These are phyloP conservation scores for Trichoderma parareesei DNA, from an alignment of 495 filamentous ascomycete species.

Conservation along the genomic window DNA sequence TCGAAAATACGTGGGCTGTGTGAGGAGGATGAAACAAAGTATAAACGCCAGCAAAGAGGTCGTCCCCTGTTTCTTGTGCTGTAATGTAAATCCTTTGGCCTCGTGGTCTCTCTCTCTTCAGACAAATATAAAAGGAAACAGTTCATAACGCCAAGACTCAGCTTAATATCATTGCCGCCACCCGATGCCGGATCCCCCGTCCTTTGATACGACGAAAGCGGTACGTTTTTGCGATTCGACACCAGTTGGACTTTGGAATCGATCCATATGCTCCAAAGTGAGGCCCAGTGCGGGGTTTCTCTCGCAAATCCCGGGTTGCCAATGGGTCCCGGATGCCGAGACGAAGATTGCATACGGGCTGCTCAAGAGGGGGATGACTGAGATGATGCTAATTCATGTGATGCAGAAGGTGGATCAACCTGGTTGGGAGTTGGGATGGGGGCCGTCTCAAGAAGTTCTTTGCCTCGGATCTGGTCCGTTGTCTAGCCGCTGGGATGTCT, in stretches of 20 bases:
- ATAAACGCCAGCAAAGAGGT: not conserved
- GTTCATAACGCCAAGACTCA: not conserved
- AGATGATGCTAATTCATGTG: not conserved
- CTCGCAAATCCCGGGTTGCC: not conserved
- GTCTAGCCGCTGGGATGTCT: not conserved
- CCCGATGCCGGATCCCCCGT: slow-evolving; percentile 4
- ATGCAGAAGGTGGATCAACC: no score
- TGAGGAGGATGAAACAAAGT: not conserved
- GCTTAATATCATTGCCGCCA: not conserved
- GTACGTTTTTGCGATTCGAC: not conserved
- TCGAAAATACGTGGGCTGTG: not conserved
- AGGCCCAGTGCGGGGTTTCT: slow-evolving; percentile 2
- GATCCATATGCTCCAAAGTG: not conserved
- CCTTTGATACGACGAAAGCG: not conserved
- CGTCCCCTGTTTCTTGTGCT: not conserved
- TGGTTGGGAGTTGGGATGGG: no score
- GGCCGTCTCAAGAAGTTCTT: not conserved
- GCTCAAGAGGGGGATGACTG: no score
- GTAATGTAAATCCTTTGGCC: not conserved
- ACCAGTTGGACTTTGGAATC: not conserved
- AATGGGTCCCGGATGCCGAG: not conserved
- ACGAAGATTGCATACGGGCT: not conserved
- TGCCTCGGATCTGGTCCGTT: no score
- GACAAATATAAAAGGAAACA: not conserved
- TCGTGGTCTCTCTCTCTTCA: not conserved